Conservation (phyloP, 495 filamentous ascomycete species). For the Aspergillus funiculosus region DNA sequence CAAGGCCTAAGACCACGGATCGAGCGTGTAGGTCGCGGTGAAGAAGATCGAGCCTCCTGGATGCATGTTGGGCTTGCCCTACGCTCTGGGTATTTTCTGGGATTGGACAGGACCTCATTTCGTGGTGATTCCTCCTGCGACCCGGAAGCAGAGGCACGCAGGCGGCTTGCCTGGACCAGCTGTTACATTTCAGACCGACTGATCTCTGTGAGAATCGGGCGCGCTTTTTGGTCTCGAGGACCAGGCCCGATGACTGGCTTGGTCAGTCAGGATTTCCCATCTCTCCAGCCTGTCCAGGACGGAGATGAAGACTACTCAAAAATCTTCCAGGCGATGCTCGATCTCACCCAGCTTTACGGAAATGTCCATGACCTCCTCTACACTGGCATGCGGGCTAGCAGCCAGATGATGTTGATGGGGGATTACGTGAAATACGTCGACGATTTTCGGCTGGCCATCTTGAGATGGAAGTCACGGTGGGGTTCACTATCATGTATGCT, state of each 20-base stretch:
- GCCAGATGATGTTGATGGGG: slow-evolving; percentile 59
- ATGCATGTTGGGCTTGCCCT: slow-evolving; percentile 62
- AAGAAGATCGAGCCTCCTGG: slow-evolving; percentile 63
- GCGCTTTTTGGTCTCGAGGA: slow-evolving; percentile 61
- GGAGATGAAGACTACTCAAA: slow-evolving; percentile 57
- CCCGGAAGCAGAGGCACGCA: slow-evolving; percentile 48
- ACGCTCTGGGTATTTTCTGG: slow-evolving; percentile 59
- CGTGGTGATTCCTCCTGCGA: slow-evolving; percentile 41
- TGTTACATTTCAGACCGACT: slow-evolving; percentile 62
- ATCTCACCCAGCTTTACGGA: slow-evolving; percentile 60
- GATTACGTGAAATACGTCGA: slow-evolving; percentile 64
- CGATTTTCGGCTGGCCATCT: slow-evolving; percentile 56
- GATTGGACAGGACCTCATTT: slow-evolving; percentile 53
- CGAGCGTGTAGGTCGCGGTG: slow-evolving; percentile 54
- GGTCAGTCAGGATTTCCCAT: slow-evolving; percentile 56
- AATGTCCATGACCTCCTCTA: slow-evolving; percentile 64
- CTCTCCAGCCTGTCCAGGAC: slow-evolving; percentile 44
- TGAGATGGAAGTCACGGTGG: slow-evolving; percentile 60
- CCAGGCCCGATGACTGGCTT: slow-evolving; percentile 58
- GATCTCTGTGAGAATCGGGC: slow-evolving; percentile 57
- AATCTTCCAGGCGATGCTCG: slow-evolving; percentile 58
- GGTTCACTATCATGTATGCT: slow-evolving; percentile 50
- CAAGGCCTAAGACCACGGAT: slow-evolving; percentile 48
- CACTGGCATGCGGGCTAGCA: slow-evolving; percentile 57
- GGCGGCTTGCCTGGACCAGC: slow-evolving; percentile 56